Evolutionary conservation across 2,329 filamentous ascomycete species (phyloP), one percentile per base, ranked within the genome.

Genomic region (Teratosphaeria zuluensis): DNA sequence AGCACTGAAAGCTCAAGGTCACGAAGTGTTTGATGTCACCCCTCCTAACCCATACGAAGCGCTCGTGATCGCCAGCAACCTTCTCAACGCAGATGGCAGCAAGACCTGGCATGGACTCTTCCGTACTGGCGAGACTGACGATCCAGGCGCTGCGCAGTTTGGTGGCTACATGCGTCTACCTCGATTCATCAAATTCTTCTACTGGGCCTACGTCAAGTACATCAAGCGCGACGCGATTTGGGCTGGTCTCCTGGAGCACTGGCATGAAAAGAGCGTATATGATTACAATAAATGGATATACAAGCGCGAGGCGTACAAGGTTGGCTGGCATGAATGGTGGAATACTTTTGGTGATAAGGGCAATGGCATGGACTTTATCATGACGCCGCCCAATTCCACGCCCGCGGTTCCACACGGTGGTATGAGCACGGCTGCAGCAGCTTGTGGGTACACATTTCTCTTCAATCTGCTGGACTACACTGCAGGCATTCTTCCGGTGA

Each of bases 391-490:
- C 0, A 96, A 96, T 71, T 90, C 92, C 0, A 95, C 90, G 0
- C 91, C 92, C 1, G 92, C 92, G 0, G 83, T 95, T 3, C 91
- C 91, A 0, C 91, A 95, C 70, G 84, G 86, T 53, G 91, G 85
- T 0, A 96, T 96, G 90, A 83, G 84, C 64, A 86, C 92, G 66
- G 90, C 90, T 2, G 85, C 94, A 52, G 88, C 87, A 62, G 90
- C 86, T 64, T 96, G 92, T 68, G 91, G 90, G 1, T 96, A 97
- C 70, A 96, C 92, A 0, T 96, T 96, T 71, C 75, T 96, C 58
- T 97, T 94, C 77, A 96, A 96, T 67, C 64, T 96, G 68, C 83
- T 96, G 54, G 92, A 96, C 70, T 96, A 96, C 74, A 84, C 88
- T 1, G 82, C 84, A 12, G 92, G 92, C 42, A 84, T 96, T 38